These are phyloP conservation scores for Postia placenta DNA, from an alignment of 768 basidiomycete species.

Conservation along the genomic window DNA sequence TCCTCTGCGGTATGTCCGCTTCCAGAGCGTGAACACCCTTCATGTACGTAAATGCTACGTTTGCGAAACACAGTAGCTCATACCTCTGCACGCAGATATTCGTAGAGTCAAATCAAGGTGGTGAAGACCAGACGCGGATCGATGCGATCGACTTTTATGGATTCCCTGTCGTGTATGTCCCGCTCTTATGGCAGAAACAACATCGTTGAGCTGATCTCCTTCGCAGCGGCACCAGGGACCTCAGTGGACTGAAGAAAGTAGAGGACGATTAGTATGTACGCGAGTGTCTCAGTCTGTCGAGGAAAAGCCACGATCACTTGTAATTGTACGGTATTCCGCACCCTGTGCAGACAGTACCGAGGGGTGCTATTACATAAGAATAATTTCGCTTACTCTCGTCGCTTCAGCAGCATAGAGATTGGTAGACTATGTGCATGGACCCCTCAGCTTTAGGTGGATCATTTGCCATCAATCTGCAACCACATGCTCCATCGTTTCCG, in stretches of 20 bases:
- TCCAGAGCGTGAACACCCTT: conserved; percentile 61
- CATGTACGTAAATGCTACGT: conserved; percentile 55
- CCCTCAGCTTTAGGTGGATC: not conserved
- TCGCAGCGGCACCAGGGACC: conserved; percentile 18
- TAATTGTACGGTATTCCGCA: not conserved
- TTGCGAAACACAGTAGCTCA: too few relatives aligned
- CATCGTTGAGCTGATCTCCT: not conserved
- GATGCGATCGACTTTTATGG: conserved; percentile 65
- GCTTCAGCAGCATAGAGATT: too few relatives aligned
- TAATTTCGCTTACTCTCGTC: too few relatives aligned
- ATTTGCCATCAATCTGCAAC: conserved; percentile 76
- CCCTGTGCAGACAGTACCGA: not conserved
- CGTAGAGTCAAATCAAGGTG: conserved; percentile 60
- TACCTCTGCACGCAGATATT: too few relatives aligned
- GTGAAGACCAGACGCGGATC: conserved; percentile 57
- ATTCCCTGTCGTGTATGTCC: conserved; percentile 46
- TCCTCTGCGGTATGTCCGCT: conserved; percentile 56
- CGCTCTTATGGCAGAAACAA: too few relatives aligned
- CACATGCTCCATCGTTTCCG: conserved; percentile 74
- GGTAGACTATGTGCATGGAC: not conserved
- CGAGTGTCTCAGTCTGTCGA: not conserved
- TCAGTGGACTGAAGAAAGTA: conserved; percentile 21
- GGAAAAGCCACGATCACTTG: too few relatives aligned
- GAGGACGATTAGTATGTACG: conserved; percentile 10
- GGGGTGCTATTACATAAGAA: not conserved